Percentiles rank a stretch among this genome's conserved stretches.
Conservation (phyloP, 768 basidiomycete species). For the Trametes maxima region DNA sequence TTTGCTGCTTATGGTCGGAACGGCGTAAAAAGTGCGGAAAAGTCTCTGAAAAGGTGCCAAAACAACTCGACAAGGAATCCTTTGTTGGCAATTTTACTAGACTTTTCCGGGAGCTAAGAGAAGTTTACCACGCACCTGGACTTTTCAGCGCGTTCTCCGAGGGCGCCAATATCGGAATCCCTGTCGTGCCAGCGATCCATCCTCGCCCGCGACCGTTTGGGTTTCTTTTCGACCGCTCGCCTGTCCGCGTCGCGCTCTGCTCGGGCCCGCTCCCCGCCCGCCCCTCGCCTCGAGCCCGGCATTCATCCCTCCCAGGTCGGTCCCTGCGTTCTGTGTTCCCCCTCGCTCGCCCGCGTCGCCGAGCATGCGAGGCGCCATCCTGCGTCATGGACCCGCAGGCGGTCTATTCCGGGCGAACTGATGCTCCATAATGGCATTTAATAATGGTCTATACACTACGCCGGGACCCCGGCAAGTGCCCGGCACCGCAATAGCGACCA, state of each 20-base stretch:
- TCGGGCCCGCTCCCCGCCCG: constrained; percentile 1
- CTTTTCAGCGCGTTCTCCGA: too few relatives aligned
- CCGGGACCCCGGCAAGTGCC: constrained; percentile 14
- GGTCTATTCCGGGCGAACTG: constrained; percentile 10
- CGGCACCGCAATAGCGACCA: constrained; percentile 6
- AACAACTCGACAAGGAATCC: too few relatives aligned
- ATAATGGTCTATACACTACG: not conserved
- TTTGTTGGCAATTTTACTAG: too few relatives aligned
- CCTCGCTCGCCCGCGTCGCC: not conserved
- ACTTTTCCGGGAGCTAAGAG: too few relatives aligned
- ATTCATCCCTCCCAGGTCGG: not conserved
- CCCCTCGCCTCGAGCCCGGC: not conserved
- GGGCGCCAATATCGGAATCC: too few relatives aligned
- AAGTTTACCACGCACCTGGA: too few relatives aligned
- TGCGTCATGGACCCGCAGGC: constrained; percentile 9
- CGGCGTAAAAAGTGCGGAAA: too few relatives aligned
- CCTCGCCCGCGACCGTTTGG: too few relatives aligned
- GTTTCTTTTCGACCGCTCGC: not conserved
- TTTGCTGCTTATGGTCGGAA: too few relatives aligned
- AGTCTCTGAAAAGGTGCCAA: too few relatives aligned
- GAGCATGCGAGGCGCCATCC: not conserved
- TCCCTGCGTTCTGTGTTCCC: not conserved
- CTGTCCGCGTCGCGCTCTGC: not conserved
- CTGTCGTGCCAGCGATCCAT: too few relatives aligned
- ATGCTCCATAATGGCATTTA: constrained; percentile 18